Conservation (phyloP, 2,329 filamentous ascomycete genomes). For the Harringtonia lauricola region DNA sequence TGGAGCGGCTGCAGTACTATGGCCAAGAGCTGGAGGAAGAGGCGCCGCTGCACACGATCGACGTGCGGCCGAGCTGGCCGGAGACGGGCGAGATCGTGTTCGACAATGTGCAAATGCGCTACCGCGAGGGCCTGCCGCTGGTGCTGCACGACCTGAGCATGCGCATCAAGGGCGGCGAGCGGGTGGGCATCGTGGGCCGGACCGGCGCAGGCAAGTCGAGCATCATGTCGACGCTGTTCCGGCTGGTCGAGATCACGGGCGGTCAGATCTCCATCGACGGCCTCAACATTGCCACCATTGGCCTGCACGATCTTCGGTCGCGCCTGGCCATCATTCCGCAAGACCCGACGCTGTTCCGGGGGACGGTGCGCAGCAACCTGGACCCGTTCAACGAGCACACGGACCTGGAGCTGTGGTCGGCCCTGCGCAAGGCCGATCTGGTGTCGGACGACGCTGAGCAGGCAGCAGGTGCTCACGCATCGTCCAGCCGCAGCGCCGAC, state of each 20-base stretch:
- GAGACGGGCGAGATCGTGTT: constrained; percentile 75
- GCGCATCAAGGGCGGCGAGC: constrained; percentile 64
- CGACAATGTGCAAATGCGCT: constrained; percentile 67
- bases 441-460: constrained; percentile 30
- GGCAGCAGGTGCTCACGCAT: too few species aligned
- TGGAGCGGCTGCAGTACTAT: constrained; percentile 86
- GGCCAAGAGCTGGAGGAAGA: constrained; percentile 80
- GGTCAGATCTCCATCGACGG: constrained; percentile 56
- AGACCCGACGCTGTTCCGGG: constrained; percentile 72
- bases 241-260: constrained; percentile 54
- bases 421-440: constrained; percentile 66
- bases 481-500: too few species aligned
- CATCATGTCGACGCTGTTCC: constrained; percentile 75
- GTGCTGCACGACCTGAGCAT: constrained; percentile 62
- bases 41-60: constrained; percentile 65
- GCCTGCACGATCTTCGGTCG: constrained; percentile 64
- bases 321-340: constrained; percentile 76
- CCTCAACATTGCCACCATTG: constrained; percentile 59
- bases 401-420: constrained; percentile 68
- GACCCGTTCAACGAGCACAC: constrained; percentile 72
- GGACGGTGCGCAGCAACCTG: constrained; percentile 68
- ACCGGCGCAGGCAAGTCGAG: constrained; percentile 76
- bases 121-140: constrained; percentile 59
- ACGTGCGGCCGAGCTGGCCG: constrained; percentile 70
- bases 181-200: constrained; percentile 70